Evolutionary conservation across 164 flowering plant genomes (phyloP), one percentile per base, ranked within the genome.

Genomic region (Pachysandra terminalis): DNA sequence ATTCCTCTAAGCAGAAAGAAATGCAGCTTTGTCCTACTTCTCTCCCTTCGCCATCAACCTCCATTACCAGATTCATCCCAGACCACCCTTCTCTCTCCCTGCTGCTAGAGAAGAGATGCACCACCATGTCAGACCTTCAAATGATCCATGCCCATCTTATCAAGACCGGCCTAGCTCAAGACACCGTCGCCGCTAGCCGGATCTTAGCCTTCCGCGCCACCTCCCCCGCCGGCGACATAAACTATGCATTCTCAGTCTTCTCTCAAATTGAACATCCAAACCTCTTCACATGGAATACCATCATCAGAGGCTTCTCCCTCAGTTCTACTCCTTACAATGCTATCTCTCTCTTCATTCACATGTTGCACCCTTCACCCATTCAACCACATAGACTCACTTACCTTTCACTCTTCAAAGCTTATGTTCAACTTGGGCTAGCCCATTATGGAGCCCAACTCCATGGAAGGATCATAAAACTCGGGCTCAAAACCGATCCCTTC

Each of bases 371-470:
- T 62, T 81, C 89, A n/a, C 21, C 66, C 23, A 58, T 75, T 24
- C 52, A 78, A 52, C 85, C 85, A 0, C 77, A 79, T 5, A 74
- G 74, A 21, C 71, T 82, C 19, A 10, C 51, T 12, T 91, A 88
- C 56, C 97, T 94, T 67, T 85, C 97, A 0, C 77, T 91, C 37
- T 89, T 89, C 65, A 87, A 85, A 74, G 97, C 91, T 27, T 89
- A 78, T 75, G 73, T 87, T 52, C 83, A 75, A 1, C 78, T 89
- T 66, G 92, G 93, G 32, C 63, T 74, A 23, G 88, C 82, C 56
- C 71, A 54, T 59, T 79, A 84, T 61, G 93, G 93, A 52, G 70
- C 82, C 60, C 89, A 84, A 73, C 86, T 89, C 59, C 97, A 89
- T 73, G 93, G 87, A n/a, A 85, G 86, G 64, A 66, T 85, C 25